phyloP scores from a whole-genome alignment of 768 basidiomycete genomes.

The Calocybe gangraenosa region DNA sequence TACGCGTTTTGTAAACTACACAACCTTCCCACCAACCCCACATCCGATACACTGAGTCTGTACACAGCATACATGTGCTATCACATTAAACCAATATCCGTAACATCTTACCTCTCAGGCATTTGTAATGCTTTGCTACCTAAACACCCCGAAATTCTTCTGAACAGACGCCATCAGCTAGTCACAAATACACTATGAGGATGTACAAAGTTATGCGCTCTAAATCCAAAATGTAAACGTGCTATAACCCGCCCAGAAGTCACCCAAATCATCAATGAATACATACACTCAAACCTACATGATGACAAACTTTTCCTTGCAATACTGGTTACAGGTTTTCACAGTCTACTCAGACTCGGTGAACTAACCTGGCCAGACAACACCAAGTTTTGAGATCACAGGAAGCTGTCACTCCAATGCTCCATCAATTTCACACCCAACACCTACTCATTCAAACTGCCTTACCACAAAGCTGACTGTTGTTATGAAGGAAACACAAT shows the following conservation, averaged over 20 bases:
- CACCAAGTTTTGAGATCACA: constrained; percentile 1
- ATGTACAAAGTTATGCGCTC: background rate
- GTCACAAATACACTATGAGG: constrained; percentile 24
- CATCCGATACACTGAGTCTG: constrained; percentile 31
- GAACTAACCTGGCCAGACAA: constrained; percentile 20
- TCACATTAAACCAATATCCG: constrained; percentile 32
- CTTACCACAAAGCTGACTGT: constrained; percentile 18
- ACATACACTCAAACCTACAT: background rate
- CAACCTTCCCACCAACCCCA: constrained; percentile 29
- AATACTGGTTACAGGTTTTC: background rate
- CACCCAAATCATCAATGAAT: too few relatives aligned
- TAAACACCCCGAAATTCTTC: constrained; percentile 25
- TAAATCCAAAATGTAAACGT: background rate
- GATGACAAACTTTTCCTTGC: background rate
- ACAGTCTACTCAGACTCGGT: background rate
- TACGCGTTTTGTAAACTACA: constrained; percentile 28
- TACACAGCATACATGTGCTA: constrained; percentile 30
- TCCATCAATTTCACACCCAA: background rate
- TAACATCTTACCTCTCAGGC: constrained; percentile 33
- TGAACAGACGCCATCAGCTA: constrained; percentile 11
- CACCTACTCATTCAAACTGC: constrained; percentile 6
- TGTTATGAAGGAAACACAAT: constrained; percentile 20
- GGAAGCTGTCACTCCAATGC: constrained; percentile 1
- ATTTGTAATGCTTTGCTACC: constrained; percentile 29
- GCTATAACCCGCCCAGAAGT: background rate